A percentile compares a stretch with the other conserved stretches of the same genome.
Evolutionary conservation across 2,329 filamentous ascomycete species (phyloP).

Genomic region (Cordyceps farinosa): DNA sequence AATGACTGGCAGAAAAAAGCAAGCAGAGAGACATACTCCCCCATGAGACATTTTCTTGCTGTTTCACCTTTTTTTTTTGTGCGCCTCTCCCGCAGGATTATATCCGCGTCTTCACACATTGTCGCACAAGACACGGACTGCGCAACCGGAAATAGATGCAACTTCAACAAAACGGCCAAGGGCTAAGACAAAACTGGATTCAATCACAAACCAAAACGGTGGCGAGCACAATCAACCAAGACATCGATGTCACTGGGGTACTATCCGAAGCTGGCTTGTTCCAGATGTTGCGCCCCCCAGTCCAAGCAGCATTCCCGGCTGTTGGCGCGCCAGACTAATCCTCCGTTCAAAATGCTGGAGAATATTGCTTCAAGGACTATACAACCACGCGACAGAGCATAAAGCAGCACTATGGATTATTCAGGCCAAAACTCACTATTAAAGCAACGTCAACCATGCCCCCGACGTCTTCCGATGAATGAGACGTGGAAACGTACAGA

Average conservation of each 20-base stretch:
- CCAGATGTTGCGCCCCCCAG: neutral
- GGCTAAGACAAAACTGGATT: neutral
- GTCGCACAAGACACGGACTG: neutral
- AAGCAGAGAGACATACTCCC: neutral
- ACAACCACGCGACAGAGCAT: too few species aligned
- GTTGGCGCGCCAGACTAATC: neutral
- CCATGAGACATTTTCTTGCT: neutral
- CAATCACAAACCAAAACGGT: neutral
- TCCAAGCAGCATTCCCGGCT: neutral
- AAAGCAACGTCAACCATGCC: neutral
- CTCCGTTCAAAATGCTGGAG: too few species aligned
- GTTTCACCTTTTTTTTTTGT: neutral
- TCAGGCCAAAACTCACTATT: too few species aligned
- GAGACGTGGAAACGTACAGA: neutral
- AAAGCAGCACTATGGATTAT: too few species aligned
- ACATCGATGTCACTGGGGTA: slow-evolving; percentile 6
- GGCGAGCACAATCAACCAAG: neutral
- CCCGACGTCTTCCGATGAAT: neutral
- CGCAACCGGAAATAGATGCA: neutral
- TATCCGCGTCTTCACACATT: neutral
- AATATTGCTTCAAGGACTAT: too few species aligned
- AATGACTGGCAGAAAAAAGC: slow-evolving; percentile 4
- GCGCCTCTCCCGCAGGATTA: neutral
- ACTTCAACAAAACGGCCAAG: neutral
- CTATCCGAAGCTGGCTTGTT: neutral